phyloP scores from a whole-genome alignment of 2,329 filamentous ascomycete genomes.

The Penicillium sp. region DNA sequence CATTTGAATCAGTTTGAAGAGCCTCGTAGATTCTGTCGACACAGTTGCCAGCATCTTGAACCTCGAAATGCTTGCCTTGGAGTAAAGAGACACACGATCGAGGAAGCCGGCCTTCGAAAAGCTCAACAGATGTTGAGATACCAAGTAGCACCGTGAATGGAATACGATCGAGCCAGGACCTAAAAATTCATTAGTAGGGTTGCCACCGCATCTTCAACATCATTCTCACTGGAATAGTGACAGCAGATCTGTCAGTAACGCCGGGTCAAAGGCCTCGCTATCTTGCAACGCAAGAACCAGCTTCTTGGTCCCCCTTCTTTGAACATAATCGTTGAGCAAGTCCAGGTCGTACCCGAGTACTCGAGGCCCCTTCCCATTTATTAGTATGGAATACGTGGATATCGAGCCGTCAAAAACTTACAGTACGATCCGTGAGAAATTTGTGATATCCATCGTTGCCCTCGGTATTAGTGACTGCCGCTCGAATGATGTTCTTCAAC shows the following conservation, averaged over 20 bases:
- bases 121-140: constrained; percentile 65
- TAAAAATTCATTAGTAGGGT: constrained; percentile 35
- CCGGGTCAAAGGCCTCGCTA: constrained; percentile 52
- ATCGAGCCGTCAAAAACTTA: constrained; percentile 22
- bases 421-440: constrained; percentile 44
- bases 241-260: constrained; percentile 50
- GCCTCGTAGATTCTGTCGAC: constrained; percentile 47
- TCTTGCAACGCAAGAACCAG: constrained; percentile 51
- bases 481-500: constrained; percentile 52
- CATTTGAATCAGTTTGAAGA: constrained; percentile 40
- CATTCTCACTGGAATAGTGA: constrained; percentile 51
- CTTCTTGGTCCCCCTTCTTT: constrained; percentile 40
- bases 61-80: constrained; percentile 60
- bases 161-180: constrained; percentile 65
- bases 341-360: constrained; percentile 53
- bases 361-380: constrained; percentile 40
- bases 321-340: constrained; percentile 48
- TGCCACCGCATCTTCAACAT: not conserved
- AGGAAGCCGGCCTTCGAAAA: constrained; percentile 63
- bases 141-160: constrained; percentile 64
- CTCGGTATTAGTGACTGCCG: constrained; percentile 43
- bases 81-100: constrained; percentile 57
- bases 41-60: constrained; percentile 53
- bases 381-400: constrained; percentile 10
- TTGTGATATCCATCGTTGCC: constrained; percentile 45